Evolutionary conservation across 176 grass and related monocot genomes (phyloP), one percentile per base, ranked within the genome.

Genomic region (Luzula sylvatica): DNA sequence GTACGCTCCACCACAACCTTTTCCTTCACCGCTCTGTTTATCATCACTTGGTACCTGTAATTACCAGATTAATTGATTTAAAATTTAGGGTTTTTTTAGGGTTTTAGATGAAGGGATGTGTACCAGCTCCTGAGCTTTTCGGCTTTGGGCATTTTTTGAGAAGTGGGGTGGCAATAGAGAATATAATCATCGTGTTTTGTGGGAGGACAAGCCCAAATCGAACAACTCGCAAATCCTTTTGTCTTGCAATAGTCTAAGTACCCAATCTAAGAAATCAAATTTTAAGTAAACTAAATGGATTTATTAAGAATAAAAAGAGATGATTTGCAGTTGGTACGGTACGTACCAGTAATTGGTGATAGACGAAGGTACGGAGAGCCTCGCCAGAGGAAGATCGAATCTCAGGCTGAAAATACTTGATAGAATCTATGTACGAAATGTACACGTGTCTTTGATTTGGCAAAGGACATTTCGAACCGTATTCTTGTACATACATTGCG

Each of bases 401-500:
- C 73, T 86, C 84, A 66, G 90, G 90, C 26, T 59, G 80, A 57
- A 95, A 95, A 47, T 95, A 95, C 67, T 86, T 95, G 29, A 95
- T 67, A 56, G 90, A 95, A 82, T 95, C 90, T 44, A 95, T 95
- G 55, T 95, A 95, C 49, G 90, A 87, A 78, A 95, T 65, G 69
- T 88, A 95, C 30, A 87, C 54, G 3, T 81, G 84, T 32, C 90
- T 87, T 50, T 67, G 84, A 56, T 95, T 95, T 76, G 90, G 90
- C 2, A 47, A 50, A 62, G 76, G 56, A 65, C 80, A 86, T 50
- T 72, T 52, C 42, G 77, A 95, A 66, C 90, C 80, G 53, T 88
- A 88, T 65, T 95, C 90, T 79, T 96, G 90, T 23, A 96, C 84
- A 85, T 96, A 96, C 90, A 96, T 96, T 42, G 74, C 90, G 4